Conservation (phyloP, 2,329 filamentous ascomycete species). For the Thyridium curvatum region DNA sequence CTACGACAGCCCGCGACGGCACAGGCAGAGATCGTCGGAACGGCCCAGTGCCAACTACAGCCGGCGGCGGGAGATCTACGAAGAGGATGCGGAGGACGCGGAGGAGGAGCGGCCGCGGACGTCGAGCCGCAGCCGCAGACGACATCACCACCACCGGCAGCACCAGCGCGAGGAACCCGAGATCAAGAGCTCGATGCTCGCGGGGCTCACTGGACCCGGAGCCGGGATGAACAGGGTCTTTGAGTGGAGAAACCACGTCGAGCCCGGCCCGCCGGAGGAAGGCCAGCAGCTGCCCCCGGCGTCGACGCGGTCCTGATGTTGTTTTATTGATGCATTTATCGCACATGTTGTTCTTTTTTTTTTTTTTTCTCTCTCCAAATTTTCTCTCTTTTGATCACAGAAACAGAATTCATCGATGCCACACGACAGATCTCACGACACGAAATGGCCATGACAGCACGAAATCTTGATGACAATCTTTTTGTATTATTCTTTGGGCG, state of each 20-base stretch:
- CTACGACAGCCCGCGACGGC: slow-evolving; percentile 18
- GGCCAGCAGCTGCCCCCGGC: neutral
- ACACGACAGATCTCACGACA: no score
- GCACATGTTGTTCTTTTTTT: no score
- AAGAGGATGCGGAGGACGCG: slow-evolving; percentile 1
- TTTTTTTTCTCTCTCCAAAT: no score
- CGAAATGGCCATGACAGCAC: no score
- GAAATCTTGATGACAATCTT: no score
- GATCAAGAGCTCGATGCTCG: slow-evolving; percentile 33
- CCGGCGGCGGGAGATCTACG: neutral
- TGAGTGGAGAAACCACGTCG: slow-evolving; percentile 43
- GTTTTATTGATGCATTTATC: no score
- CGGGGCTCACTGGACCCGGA: slow-evolving; percentile 37
- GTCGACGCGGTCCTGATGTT: no score
- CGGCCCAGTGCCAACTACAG: no score
- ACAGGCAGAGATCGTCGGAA: no score
- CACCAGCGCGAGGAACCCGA: slow-evolving; percentile 16
- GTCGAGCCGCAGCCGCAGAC: slow-evolving; percentile 7
- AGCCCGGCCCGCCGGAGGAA: slow-evolving; percentile 31
- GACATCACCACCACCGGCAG: slow-evolving; percentile 5
- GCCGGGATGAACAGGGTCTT: slow-evolving; percentile 40
- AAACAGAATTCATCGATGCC: no score
- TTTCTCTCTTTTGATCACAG: no score
- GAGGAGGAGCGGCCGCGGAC: slow-evolving; percentile 1
- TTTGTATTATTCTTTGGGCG: no score